Conservation (phyloP, 768 basidiomycete species). For the Rhizopogon sp. region DNA sequence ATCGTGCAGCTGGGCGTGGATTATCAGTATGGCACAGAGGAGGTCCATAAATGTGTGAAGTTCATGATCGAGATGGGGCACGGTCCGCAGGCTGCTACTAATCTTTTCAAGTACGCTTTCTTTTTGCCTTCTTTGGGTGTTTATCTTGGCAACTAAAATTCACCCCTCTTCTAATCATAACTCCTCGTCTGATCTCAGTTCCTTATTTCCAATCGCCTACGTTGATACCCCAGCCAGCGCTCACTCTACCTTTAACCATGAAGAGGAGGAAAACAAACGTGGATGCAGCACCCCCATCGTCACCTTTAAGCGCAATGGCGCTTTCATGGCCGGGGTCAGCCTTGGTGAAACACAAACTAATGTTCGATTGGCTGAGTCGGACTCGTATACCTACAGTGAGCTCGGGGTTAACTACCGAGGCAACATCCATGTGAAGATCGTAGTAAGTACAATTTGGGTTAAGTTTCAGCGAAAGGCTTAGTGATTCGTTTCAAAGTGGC, state of each 20-base stretch:
- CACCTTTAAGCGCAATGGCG: slow-evolving; percentile 72
- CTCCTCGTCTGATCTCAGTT: slow-evolving; percentile 47
- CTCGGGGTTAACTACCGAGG: slow-evolving; percentile 58
- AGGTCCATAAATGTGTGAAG: slow-evolving; percentile 97
- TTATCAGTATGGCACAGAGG: slow-evolving; percentile 95
- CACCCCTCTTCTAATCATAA: slow-evolving; percentile 48
- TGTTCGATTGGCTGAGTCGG: slow-evolving; percentile 53
- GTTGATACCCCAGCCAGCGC: too few species aligned
- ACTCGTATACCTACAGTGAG: slow-evolving; percentile 60
- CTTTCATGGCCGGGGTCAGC: slow-evolving; percentile 58
- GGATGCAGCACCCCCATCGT: slow-evolving; percentile 45
- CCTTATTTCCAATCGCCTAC: too few species aligned
- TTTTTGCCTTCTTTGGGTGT: background rate
- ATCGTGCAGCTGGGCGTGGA: slow-evolving; percentile 94
- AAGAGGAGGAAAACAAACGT: too few species aligned
- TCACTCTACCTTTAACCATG: too few species aligned
- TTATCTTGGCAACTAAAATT: background rate
- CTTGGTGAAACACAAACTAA: slow-evolving; percentile 67
- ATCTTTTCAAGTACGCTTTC: slow-evolving; percentile 72
- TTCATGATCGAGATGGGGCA: slow-evolving; percentile 86
- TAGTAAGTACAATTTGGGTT: slow-evolving; percentile 36
- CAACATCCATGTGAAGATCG: slow-evolving; percentile 56
- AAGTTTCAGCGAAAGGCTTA: slow-evolving; percentile 3
- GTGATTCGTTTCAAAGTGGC: slow-evolving; percentile 44
- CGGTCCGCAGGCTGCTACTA: slow-evolving; percentile 85